These are phyloP conservation scores for Plenodomus tracheiphilus DNA, from an alignment of 2,329 filamentous ascomycete species.

Conservation along the genomic window DNA sequence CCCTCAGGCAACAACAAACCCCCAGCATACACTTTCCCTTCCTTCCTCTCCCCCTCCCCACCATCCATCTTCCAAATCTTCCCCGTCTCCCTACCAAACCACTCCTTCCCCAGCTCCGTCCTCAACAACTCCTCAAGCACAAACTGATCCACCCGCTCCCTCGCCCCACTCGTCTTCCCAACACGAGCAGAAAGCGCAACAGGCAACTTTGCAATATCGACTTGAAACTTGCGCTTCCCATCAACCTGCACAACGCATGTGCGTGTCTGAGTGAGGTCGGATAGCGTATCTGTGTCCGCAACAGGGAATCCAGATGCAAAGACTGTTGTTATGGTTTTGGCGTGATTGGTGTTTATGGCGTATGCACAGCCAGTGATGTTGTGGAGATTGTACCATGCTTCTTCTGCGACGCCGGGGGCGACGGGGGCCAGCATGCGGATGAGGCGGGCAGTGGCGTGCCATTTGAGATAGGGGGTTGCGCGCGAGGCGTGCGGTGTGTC, in stretches of 20 bases:
- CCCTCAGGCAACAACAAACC: conserved; percentile 19
- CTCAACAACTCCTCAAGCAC: conserved; percentile 64
- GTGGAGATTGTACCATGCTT: conserved; percentile 70
- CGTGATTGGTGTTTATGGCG: not conserved
- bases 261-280: conserved; percentile 56
- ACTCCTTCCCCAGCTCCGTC: conserved; percentile 62
- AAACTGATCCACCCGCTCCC: conserved; percentile 55
- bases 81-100: conserved; percentile 47
- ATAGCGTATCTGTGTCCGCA: conserved; percentile 52
- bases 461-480: conserved; percentile 50
- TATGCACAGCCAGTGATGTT: no score
- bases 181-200: conserved; percentile 31
- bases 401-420: conserved; percentile 77
- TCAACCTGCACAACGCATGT: conserved; percentile 75
- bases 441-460: conserved; percentile 59
- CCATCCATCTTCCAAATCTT: conserved; percentile 35
- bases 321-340: conserved; percentile 37
- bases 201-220: conserved; percentile 66
- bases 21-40: conserved; percentile 7
- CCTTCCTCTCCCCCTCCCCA: conserved; percentile 4
- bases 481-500: conserved; percentile 36
- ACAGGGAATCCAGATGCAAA: conserved; percentile 62
- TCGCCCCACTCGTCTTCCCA: conserved; percentile 19
- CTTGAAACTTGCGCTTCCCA: conserved; percentile 72
- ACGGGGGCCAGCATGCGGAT: conserved; percentile 77